Conservation (phyloP, 2,329 filamentous ascomycete species). For the Ramichloridium luteum region DNA sequence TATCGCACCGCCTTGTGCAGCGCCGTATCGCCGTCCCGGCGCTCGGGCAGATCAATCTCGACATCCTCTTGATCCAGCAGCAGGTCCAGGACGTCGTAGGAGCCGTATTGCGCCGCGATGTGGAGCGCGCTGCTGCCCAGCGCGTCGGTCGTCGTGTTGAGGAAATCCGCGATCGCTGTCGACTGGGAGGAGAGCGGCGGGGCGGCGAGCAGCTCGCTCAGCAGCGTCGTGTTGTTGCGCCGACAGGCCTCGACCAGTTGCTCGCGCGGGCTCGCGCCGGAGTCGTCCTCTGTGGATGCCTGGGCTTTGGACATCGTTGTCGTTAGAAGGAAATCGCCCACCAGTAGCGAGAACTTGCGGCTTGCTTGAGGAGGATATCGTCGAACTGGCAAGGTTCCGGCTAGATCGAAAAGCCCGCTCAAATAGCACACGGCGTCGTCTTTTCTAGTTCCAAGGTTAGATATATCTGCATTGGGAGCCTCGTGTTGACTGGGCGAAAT, state of each 20-base stretch:
- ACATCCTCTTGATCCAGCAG: conserved; percentile 74
- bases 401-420: no score
- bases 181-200: conserved; percentile 33
- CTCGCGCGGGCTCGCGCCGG: conserved; percentile 80
- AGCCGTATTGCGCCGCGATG: conserved; percentile 72
- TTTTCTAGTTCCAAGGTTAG: no score
- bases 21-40: conserved; percentile 61
- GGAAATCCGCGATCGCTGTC: conserved; percentile 57
- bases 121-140: conserved; percentile 85
- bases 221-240: conserved; percentile 78
- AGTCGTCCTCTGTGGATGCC: conserved; percentile 18
- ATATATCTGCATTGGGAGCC: no score
- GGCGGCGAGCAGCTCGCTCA: conserved; percentile 58
- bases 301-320: conserved; percentile 10
- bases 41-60: conserved; percentile 69
- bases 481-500: no score
- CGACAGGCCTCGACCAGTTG: conserved; percentile 85
- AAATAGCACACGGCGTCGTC: no score
- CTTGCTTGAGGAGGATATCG: neutral
- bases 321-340: no score
- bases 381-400: neutral
- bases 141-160: conserved; percentile 76
- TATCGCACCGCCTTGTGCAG: conserved; percentile 68
- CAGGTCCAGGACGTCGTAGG: conserved; percentile 73
- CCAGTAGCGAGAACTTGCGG: no score